Conservation (phyloP, 352 stramenopile genomes). For the Hyaloperonospora brassicae region DNA sequence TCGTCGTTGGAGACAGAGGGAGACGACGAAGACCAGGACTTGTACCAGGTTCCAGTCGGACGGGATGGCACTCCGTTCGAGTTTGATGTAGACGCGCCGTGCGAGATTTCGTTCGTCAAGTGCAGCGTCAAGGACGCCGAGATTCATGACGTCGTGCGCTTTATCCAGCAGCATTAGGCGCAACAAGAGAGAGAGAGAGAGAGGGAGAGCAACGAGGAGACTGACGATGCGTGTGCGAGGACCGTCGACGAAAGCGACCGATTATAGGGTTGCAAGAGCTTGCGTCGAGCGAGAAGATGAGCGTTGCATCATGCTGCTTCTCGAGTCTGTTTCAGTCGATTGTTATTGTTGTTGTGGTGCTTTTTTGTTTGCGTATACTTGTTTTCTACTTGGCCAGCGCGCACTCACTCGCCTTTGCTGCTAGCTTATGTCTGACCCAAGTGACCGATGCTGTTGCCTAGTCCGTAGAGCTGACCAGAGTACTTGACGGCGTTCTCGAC, state of each 20-base stretch:
- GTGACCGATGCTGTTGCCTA: conserved; percentile 57
- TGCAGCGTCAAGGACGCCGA: conserved; percentile 61
- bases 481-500: conserved; percentile 80
- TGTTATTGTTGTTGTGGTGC: conserved; percentile 13
- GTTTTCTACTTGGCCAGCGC: conserved; percentile 9
- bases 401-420: conserved; percentile 3
- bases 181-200: too few species aligned
- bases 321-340: conserved; percentile 10
- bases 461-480: conserved; percentile 78
- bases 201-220: conserved; percentile 16
- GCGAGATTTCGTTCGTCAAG: conserved; percentile 65
- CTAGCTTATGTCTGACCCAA: conserved; percentile 31
- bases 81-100: conserved; percentile 76
- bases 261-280: background rate
- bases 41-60: conserved; percentile 60
- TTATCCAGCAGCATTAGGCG: conserved; percentile 64
- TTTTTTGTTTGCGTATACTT: conserved; percentile 17
- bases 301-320: conserved; percentile 7
- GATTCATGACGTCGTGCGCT: conserved; percentile 53
- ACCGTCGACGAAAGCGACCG: background rate
- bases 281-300: conserved; percentile 1
- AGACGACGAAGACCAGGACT: conserved; percentile 69
- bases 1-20: conserved; percentile 79
- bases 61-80: conserved; percentile 65
- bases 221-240: background rate